Evolutionary conservation across 768 basidiomycete genomes (phyloP), one percentile per base, ranked within the genome.

Genomic region (Hypholoma sublateritium): DNA sequence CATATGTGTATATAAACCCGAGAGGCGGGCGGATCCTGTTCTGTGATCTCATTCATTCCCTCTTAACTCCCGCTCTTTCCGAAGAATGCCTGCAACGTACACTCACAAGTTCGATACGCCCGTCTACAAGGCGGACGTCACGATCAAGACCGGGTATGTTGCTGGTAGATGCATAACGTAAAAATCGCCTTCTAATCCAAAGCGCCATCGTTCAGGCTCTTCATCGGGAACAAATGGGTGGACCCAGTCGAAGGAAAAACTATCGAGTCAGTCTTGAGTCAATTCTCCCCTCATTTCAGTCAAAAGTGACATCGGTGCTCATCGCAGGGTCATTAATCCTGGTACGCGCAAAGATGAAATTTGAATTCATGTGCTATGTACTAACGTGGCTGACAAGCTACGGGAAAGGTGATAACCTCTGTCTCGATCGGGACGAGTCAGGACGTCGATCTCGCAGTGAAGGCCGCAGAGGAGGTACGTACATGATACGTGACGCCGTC

Each of bases 391-490:
- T 17, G 3, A 4, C 19, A 19, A 89, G 80, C 88, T 0, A 91
- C 70, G 17, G 92, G 89, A 42, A 79, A 89, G 65, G 60, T 81
- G 48, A 78, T 86, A 66, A 82, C 83, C 0, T 57, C 75, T 41
- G 72, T 92, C 57, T 70, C 82, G 0, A 83, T 82, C 66, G 92
- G 79, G 25, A 83, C 83, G 1, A 55, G 77, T 8, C 79, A 83
- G 59, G 93, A 95, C 66, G 84, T 96, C 59, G 89, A 95, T 69
- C 63, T 69, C 46, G 93, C 93, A 0, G 92, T 93, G 55, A 71
- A 76, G 4, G 86, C 80, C 39, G 89, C 89, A 0, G 78, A 83
- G 56, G 81, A 78, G 24, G 50, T 41, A 41, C 28, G 28, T 9
- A 41, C 39, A 41, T 14, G 7, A 36, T 51, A 24, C 50, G 14